phyloP scores from a whole-genome alignment of 192 early-diverging fungal genomes.

The Paraglomus brasilianum region DNA sequence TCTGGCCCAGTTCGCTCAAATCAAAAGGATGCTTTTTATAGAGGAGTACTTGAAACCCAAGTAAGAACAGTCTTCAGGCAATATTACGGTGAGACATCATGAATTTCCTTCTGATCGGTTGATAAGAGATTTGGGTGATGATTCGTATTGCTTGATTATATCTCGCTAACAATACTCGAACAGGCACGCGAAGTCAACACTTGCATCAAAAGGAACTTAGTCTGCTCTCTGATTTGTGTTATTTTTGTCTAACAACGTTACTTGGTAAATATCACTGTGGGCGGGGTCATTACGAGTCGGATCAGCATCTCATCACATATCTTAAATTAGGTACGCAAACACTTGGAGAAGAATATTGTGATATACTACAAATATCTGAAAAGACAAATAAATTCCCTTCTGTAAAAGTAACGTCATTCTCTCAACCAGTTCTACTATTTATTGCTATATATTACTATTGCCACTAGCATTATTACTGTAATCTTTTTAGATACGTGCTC shows the following conservation, averaged over 20 bases:
- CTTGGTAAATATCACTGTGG: conserved; percentile 43
- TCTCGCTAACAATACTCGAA: neutral
- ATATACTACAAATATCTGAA: conserved; percentile 70
- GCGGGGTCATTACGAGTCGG: conserved; percentile 12
- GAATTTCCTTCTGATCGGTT: neutral
- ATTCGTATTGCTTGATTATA: neutral
- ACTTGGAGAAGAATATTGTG: conserved; percentile 95
- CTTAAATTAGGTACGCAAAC: conserved; percentile 67
- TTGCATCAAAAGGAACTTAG: conserved; percentile 65
- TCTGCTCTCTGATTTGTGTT: conserved; percentile 60
- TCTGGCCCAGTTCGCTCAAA: conserved; percentile 69
- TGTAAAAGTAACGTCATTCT: conserved; percentile 33
- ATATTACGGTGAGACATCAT: conserved; percentile 51
- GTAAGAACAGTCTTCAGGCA: conserved; percentile 62
- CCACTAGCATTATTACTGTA: neutral
- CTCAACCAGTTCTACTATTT: conserved; percentile 6
- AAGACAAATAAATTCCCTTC: conserved; percentile 52
- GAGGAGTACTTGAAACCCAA: conserved; percentile 62
- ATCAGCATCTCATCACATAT: conserved; percentile 3
- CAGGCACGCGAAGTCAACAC: conserved; percentile 60
- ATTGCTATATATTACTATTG: conserved; percentile 4
- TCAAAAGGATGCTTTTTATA: conserved; percentile 89
- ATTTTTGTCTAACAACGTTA: conserved; percentile 73
- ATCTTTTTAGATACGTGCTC: conserved; percentile 38
- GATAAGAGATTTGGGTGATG: neutral